Evolutionary conservation across 768 basidiomycete genomes (phyloP), one percentile per base, ranked within the genome.

Genomic region (Fistulinella prunicolor): DNA sequence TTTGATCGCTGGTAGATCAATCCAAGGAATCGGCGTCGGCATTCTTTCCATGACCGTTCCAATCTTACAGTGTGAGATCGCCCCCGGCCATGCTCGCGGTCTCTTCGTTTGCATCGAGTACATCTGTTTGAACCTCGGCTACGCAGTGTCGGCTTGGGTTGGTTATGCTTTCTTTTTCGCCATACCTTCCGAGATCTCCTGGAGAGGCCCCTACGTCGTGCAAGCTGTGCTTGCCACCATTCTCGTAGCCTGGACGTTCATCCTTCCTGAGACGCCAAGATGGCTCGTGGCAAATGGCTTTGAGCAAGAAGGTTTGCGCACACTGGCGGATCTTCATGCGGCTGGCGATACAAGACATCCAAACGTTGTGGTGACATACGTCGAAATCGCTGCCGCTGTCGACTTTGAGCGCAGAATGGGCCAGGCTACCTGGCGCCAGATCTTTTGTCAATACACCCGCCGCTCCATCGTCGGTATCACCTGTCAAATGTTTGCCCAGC

Each of bases 261-360:
- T 72, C 55, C 69, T 80, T 32, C 78, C 76, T 2, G 75, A 80
- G 49, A 77, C 77, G 0, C 79, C 78, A 1, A 68, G 80, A 20
- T 82, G 77, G 75, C 70, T 81, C 32, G 68, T 80, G 47, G 75
- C 77, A 55, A 76, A 80, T 44, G 78, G 76, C 12, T 77, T 76
- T 57, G 64, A 68, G 20, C 59, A 68, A 35, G 79, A 81, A 57
- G 81, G 76, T 1, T 62, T 81, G 12, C 65, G 59, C 17, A 70
- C 75, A 32, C 70, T 83, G 17, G 80, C 81, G n/a, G 80, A 83
- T 56, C 68, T 83, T 16, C 80, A 83, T 48, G 77, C 73, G 0
- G 60, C 55, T 0, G 80, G 81, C 26, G 74, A 82, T 55, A 51
- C 66, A 10, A 65, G 71, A 51, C 69, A 74, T 55, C 67, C 65